Percentiles rank a stretch among this genome's conserved stretches.
Conservation (phyloP, 2,329 filamentous ascomycete species). For the Exophiala dermatitidis region DNA sequence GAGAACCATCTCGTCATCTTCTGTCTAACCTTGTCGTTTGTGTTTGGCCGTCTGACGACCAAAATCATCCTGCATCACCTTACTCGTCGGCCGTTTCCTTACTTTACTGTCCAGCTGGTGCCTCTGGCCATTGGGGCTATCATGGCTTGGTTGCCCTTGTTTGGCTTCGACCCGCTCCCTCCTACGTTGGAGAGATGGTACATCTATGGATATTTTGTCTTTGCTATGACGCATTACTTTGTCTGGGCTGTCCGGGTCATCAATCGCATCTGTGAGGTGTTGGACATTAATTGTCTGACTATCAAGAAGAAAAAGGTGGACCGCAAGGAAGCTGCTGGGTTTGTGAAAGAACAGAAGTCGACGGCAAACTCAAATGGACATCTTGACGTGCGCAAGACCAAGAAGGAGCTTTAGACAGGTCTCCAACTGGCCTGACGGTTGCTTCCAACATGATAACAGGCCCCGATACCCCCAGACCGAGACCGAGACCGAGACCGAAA, state of each 20-base stretch:
- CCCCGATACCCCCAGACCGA: no score
- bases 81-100: conserved; percentile 87
- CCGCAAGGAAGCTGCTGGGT: not conserved
- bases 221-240: conserved; percentile 79
- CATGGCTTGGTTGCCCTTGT: conserved; percentile 69
- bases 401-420: conserved; percentile 13
- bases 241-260: conserved; percentile 90
- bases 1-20: conserved; percentile 89
- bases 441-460: not conserved
- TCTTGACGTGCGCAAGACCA: conserved; percentile 4
- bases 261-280: conserved; percentile 79
- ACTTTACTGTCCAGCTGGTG: conserved; percentile 86
- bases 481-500: no score
- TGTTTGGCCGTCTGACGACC: conserved; percentile 95
- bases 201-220: conserved; percentile 74
- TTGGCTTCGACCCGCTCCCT: conserved; percentile 59
- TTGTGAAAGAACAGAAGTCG: not conserved
- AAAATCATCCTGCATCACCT: conserved; percentile 98
- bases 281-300: conserved; percentile 91
- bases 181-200: conserved; percentile 67
- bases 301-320: conserved; percentile 45
- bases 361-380: conserved; percentile 5
- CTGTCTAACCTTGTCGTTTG: conserved; percentile 89
- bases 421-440: not conserved
- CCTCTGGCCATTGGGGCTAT: conserved; percentile 81